Evolutionary conservation across 805 yeast genomes (phyloP), one percentile per base, ranked within the genome.

Genomic region (Millerozyma miso): DNA sequence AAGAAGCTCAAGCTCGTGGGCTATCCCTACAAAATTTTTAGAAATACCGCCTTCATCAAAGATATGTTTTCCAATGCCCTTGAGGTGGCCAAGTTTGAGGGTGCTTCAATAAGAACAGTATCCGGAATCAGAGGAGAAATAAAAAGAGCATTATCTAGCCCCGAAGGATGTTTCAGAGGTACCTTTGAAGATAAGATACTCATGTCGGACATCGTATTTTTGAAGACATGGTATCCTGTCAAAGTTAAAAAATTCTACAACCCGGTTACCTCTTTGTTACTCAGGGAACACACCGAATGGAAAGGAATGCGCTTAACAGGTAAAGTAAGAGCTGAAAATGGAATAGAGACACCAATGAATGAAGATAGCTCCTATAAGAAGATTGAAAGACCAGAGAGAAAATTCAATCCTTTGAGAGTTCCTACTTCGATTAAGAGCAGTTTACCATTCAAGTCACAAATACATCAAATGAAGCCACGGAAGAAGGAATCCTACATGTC

Each of bases 41-140:
- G 88, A 59, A 93, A 93, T 67, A 93, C 99, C 3, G 99, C 99
- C 1, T 93, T 95, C 62, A 84, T 93, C 58, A 91, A 88, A 66
- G 97, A 91, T 57, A 93, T 93, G 99, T 93, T 93, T 63, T 74
- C 85, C 19, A 83, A 93, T 46, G 78, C 95, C 0, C 73, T 93
- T 65, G 99, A 93, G 67, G 96, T 91, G 44, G 98, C 98, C 33
- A 87, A 89, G 61, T 93, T 93, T 59, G 99, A 93, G 69, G 99
- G 99, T 45, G 99, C 99, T 0, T 83, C 89, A 37, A 89, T 93
- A 59, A 85, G 89, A 63, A 95, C 99, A 0, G 99, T 93, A 3
- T 87, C 96, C 5, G 99, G 99, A 46, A 88, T 93, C 45, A 75
- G 99, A 53, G 99, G 99, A 64, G 98, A 93, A 63, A 91, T 93